Base-by-base conservation (phyloP, 805 yeast genomes). In the Lachancea quebecensis region DNA sequence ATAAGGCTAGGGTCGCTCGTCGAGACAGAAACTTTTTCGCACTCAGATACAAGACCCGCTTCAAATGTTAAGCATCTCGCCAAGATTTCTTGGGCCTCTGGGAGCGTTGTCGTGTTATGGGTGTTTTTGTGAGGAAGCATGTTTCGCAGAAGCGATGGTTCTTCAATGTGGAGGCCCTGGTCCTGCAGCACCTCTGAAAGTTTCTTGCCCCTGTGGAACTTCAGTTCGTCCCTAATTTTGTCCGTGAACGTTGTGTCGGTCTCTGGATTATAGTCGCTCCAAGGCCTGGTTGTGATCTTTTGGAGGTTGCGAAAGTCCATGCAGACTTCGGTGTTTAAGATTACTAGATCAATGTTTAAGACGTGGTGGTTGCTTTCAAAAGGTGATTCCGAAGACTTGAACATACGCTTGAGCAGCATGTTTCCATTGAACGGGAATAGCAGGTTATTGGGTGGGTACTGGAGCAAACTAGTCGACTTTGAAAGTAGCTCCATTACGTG, bases 1-100 rank as follows among this genome's bases (percentile, higher is more conserved):
- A 82, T 68, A 43, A 84, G 59, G 8, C 77, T 71, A 2, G 90
- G 90, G 54, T 84, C 91, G 18, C 84, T 80, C 3, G 82, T 74
- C 25, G 78, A 72, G 3, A 81, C 79, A 47, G 78, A 79, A 17
- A 80, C 65, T 46, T 77, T 79, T 48, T 76, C 81, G 49, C 68
- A 65, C 21, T 82, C 79, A 56, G 78, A 77, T 21, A 82, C 89
- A 37, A 82, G 87, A 51, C 66, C 69, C 35, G 69, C 67, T 47
- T 75, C 66, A 58, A 74, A 82, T 0, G 89, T 82, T 12, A 81
- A 65, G 45, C 85, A 78, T 49, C 82, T 73, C 14, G 82, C 79
- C 41, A 83, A 67, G 57, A 75, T 78, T 52, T 77, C 80, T 39
- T 69, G 64, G 18, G 67, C 67, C 64, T 17, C 82, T 52, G 48